Conservation (phyloP, 2,329 filamentous ascomycete species). For the Lasiodiplodia theobromae region DNA sequence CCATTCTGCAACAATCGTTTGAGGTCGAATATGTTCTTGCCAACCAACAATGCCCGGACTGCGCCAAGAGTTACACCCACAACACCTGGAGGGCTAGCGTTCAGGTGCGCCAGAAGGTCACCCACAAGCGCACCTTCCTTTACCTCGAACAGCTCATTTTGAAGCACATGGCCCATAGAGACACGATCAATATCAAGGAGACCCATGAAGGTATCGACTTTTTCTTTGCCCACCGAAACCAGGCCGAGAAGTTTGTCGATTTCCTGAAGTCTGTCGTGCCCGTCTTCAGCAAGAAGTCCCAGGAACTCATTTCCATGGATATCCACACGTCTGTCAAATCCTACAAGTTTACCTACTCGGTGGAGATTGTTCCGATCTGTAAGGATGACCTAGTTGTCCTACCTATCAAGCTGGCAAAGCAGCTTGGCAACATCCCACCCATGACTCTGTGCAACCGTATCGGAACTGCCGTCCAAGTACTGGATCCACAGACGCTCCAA, state of each 20-base stretch:
- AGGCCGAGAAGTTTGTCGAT: slow-evolving; percentile 91
- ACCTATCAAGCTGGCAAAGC: slow-evolving; percentile 86
- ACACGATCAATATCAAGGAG: slow-evolving; percentile 98
- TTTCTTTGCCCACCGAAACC: slow-evolving; percentile 87
- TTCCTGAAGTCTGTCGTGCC: slow-evolving; percentile 85
- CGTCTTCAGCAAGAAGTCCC: slow-evolving; percentile 80
- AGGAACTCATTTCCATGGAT: slow-evolving; percentile 93
- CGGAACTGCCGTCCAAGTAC: slow-evolving; percentile 85
- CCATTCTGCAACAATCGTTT: slow-evolving; percentile 88
- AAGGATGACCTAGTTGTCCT: slow-evolving; percentile 97
- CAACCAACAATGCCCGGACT: slow-evolving; percentile 93
- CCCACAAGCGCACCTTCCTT: slow-evolving; percentile 87
- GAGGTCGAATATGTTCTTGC: slow-evolving; percentile 92
- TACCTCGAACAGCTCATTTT: slow-evolving; percentile 93
- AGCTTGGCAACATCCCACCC: slow-evolving; percentile 86
- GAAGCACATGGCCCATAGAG: slow-evolving; percentile 88
- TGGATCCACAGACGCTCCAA: slow-evolving; percentile 91
- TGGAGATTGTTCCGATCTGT: slow-evolving; percentile 91
- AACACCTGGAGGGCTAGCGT: slow-evolving; percentile 95
- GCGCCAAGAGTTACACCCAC: slow-evolving; percentile 92
- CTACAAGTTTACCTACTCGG: slow-evolving; percentile 93
- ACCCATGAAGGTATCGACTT: slow-evolving; percentile 96
- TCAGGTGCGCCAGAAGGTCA: slow-evolving; percentile 95
- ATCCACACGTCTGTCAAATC: slow-evolving; percentile 87
- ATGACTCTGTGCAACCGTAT: slow-evolving; percentile 86